A percentile compares a stretch with the other conserved stretches of the same genome.
These are phyloP conservation scores for Chlorella sp. DNA, from an alignment of 139 green algal species.

Conservation along the genomic window DNA sequence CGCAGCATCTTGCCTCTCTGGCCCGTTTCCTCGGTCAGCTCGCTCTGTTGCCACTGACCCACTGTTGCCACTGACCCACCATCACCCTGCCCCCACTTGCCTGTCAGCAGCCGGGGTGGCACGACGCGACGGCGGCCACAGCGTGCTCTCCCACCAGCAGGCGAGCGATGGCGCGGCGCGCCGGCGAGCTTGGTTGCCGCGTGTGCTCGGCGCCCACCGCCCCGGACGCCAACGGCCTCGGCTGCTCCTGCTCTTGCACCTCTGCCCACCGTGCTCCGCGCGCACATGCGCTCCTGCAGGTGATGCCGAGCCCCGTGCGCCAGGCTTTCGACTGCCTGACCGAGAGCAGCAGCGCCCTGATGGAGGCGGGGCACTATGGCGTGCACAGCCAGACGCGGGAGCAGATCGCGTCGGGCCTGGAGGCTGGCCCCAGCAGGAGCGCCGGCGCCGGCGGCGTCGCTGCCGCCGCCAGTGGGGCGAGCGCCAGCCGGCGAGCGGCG, in stretches of 20 bases:
- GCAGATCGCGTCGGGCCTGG: conserved; percentile 1
- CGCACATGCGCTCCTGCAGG: background rate
- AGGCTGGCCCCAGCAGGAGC: background rate
- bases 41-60: too few relatives aligned
- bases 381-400: conserved; percentile 45
- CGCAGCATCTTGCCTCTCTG: too few relatives aligned
- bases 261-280: background rate
- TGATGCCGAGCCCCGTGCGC: conserved; percentile 15
- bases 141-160: background rate
- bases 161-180: background rate
- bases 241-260: background rate
- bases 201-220: too few relatives aligned
- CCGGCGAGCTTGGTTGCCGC: too few relatives aligned
- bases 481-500: background rate
- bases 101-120: too few relatives aligned
- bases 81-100: too few relatives aligned
- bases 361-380: conserved; percentile 45
- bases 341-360: conserved; percentile 44
- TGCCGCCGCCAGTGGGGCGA: background rate
- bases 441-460: background rate
- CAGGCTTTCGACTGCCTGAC: conserved; percentile 51
- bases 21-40: too few relatives aligned
- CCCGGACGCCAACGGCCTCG: background rate
- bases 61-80: too few relatives aligned
- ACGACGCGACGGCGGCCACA: too few relatives aligned